Percentiles rank a stretch among this genome's conserved stretches.
phyloP scores from a whole-genome alignment of 73 alveolate genomes.

The Symbiodinium pilosum region DNA sequence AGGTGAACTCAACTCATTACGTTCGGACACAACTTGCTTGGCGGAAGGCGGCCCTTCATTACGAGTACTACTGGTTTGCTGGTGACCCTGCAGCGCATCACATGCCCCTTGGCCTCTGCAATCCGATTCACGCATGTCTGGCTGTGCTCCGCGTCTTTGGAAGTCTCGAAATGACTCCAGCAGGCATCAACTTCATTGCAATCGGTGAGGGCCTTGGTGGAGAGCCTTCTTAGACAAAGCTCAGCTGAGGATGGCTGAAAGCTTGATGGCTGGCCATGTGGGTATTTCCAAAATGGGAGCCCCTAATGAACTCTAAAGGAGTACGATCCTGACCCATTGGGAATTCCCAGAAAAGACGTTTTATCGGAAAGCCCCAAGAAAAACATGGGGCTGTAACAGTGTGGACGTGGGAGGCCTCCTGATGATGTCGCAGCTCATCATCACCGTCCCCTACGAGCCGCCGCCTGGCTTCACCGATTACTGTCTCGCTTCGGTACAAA shows the following conservation, averaged over 20 bases:
- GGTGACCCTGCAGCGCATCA: constrained; percentile 88
- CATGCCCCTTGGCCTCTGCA: constrained; percentile 3
- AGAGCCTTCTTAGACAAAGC: too few species aligned
- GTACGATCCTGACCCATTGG: background rate
- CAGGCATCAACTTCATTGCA: background rate
- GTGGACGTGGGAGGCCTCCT: too few species aligned
- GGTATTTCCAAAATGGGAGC: background rate
- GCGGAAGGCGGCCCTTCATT: constrained; percentile 54
- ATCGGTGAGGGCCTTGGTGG: background rate
- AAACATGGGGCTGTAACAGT: too few species aligned
- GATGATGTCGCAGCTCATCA: constrained; percentile 80
- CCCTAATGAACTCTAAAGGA: background rate
- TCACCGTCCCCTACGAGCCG: constrained; percentile 82
- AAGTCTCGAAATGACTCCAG: too few species aligned
- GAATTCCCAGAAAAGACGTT: background rate
- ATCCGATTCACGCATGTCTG: too few species aligned
- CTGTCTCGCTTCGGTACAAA: too few species aligned
- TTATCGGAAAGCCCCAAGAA: too few species aligned
- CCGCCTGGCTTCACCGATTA: background rate
- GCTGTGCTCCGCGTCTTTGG: too few species aligned
- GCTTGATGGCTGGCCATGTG: too few species aligned
- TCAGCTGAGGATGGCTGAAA: too few species aligned
- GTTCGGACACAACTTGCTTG: too few species aligned
- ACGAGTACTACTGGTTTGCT: constrained; percentile 50
- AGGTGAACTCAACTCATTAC: too few species aligned